Evolutionary conservation across 140 eudicot species (phyloP).

Genomic region (Anethum foeniculum): DNA sequence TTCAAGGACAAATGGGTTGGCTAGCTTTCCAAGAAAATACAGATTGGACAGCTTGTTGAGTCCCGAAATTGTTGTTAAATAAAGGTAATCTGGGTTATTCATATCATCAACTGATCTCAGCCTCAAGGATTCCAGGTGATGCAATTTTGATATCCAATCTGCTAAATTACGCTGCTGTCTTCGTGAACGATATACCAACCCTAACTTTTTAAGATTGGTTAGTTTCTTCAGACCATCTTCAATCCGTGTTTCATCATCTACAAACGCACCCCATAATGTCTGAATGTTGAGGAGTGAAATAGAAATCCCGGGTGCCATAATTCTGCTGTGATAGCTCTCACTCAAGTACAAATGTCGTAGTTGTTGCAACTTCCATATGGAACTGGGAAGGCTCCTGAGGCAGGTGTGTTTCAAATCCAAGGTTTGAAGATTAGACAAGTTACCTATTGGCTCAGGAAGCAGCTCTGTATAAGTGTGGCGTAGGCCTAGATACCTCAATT

Average conservation of each 20-base stretch:
- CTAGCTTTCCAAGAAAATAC: slow-evolving; percentile 13
- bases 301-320: background rate
- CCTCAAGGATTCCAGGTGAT: slow-evolving; percentile 14
- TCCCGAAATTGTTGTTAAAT: slow-evolving; percentile 1
- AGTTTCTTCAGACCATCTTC: slow-evolving; percentile 5
- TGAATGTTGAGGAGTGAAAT: slow-evolving; percentile 2
- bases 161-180: background rate
- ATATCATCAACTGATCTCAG: slow-evolving; percentile 16
- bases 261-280: slow-evolving; percentile 24
- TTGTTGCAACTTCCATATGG: slow-evolving; percentile 16
- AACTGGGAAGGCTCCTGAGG: slow-evolving; percentile 17
- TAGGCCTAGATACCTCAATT: slow-evolving; percentile 19
- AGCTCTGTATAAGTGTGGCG: slow-evolving; percentile 7
- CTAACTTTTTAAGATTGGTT: slow-evolving; percentile 15
- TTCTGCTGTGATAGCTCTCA: slow-evolving; percentile 15
- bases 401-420: slow-evolving; percentile 21
- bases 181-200: slow-evolving; percentile 5
- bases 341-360: slow-evolving; percentile 16
- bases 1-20: background rate
- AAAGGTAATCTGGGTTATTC: slow-evolving; percentile 8
- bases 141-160: slow-evolving; percentile 5
- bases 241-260: slow-evolving; percentile 10
- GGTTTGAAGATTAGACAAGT: slow-evolving; percentile 7
- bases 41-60: slow-evolving; percentile 10
- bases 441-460: slow-evolving; percentile 15